These are phyloP conservation scores for Suillus paluster DNA, from an alignment of 768 basidiomycete genomes.

Conservation along the genomic window DNA sequence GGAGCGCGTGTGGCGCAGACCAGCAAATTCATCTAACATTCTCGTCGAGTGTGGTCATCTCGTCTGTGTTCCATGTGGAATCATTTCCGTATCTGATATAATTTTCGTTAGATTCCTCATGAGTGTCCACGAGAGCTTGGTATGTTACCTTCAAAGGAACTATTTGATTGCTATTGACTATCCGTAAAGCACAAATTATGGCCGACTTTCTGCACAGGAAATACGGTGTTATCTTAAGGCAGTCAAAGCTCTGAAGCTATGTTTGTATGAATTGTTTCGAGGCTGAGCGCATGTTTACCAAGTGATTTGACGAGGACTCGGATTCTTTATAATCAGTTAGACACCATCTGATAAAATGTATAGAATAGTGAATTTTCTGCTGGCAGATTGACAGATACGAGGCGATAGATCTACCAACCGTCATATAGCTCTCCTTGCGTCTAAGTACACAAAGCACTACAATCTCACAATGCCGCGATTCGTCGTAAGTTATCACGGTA, in stretches of 20 bases:
- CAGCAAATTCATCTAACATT: constrained; percentile 30
- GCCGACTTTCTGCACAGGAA: neutral
- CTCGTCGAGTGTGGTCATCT: constrained; percentile 32
- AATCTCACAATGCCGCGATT: too few relatives aligned
- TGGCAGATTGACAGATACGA: too few relatives aligned
- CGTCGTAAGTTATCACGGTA: too few relatives aligned
- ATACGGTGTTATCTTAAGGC: neutral
- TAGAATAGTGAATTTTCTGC: too few relatives aligned
- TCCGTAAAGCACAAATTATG: neutral
- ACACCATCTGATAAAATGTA: too few relatives aligned
- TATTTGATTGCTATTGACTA: neutral
- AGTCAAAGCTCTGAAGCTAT: neutral
- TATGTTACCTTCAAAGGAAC: constrained; percentile 13
- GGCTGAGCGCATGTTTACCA: too few relatives aligned
- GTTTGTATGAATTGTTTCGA: too few relatives aligned
- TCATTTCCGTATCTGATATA: neutral
- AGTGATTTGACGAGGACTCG: too few relatives aligned
- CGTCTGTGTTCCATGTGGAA: constrained; percentile 17
- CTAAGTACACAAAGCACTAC: too few relatives aligned
- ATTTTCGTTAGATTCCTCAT: constrained; percentile 26
- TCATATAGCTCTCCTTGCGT: too few relatives aligned
- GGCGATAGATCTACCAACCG: too few relatives aligned
- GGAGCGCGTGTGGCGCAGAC: constrained; percentile 32
- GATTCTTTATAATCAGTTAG: too few relatives aligned
- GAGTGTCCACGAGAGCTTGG: constrained; percentile 34